A percentile compares a stretch with the other conserved stretches of the same genome.
Evolutionary conservation across 176 grass and related monocot genomes (phyloP).

Genomic region (Triticum timopheevii): DNA sequence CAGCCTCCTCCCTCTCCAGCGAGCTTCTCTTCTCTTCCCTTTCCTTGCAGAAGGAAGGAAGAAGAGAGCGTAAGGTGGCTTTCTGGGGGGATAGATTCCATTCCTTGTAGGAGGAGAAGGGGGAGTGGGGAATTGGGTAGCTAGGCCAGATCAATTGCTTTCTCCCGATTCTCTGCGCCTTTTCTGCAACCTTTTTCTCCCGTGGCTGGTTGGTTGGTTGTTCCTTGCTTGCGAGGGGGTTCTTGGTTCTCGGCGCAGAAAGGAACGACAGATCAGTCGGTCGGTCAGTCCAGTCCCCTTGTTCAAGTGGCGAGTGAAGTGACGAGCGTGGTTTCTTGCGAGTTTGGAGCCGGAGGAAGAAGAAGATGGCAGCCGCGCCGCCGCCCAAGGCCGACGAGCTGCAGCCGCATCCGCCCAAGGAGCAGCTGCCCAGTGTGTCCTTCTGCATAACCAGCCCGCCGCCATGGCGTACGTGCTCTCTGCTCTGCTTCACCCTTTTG

Average conservation of each 20-base stretch:
- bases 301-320: background rate
- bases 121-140: background rate
- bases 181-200: background rate
- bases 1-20: background rate
- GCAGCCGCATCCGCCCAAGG: constrained; percentile 81
- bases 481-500: background rate
- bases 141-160: background rate
- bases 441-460: constrained; percentile 97
- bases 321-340: background rate
- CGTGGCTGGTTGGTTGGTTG: background rate
- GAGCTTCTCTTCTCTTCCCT: background rate
- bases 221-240: constrained; percentile 12
- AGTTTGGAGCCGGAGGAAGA: background rate
- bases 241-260: background rate
- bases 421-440: constrained; percentile 73
- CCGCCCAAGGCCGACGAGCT: constrained; percentile 92
- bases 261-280: background rate
- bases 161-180: background rate
- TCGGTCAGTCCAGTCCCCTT: background rate
- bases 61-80: background rate
- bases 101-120: background rate
- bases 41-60: background rate
- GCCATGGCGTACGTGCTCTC: constrained; percentile 73
- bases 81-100: constrained; percentile 26
- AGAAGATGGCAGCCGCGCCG: constrained; percentile 72